Percentiles rank a stretch among this genome's conserved stretches.
These are phyloP conservation scores for Gonapodya sp. DNA, from an alignment of 192 early-diverging fungal genomes.

Conservation along the genomic window DNA sequence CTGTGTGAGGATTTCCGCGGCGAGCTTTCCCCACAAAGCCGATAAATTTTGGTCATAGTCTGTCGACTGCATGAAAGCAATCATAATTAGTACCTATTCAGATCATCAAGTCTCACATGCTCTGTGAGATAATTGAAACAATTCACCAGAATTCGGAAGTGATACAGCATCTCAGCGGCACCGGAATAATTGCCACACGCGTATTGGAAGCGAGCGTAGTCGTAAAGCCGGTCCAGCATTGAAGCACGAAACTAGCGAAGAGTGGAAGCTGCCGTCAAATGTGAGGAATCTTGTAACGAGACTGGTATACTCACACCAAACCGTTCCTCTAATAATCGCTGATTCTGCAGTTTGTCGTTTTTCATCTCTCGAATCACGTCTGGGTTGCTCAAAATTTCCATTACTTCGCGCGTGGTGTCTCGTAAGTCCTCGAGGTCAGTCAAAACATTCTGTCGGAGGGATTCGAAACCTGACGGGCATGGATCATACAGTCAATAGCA, in stretches of 20 bases:
- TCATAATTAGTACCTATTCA: conserved; percentile 12
- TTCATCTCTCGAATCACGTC: conserved; percentile 80
- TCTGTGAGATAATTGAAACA: neutral
- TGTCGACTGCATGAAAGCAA: conserved; percentile 58
- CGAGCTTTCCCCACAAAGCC: conserved; percentile 95
- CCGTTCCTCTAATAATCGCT: conserved; percentile 76
- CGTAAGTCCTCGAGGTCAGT: conserved; percentile 62
- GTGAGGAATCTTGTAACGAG: neutral
- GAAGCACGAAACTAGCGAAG: conserved; percentile 66
- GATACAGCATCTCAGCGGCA: conserved; percentile 87
- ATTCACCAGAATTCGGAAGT: conserved; percentile 83
- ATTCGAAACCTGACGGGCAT: conserved; percentile 40
- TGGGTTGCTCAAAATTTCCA: conserved; percentile 84
- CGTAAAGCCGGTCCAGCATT: conserved; percentile 78
- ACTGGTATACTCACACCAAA: conserved; percentile 51
- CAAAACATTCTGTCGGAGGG: conserved; percentile 69
- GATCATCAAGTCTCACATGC: conserved; percentile 8
- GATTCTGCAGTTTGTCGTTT: conserved; percentile 89
- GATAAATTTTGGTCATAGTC: conserved; percentile 72
- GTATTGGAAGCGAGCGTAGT: conserved; percentile 84
- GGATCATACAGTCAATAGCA: neutral
- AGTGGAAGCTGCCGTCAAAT: neutral
- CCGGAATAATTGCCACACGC: conserved; percentile 84
- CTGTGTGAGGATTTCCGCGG: conserved; percentile 82
- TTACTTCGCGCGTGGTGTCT: conserved; percentile 66